Evolutionary conservation across 2,329 filamentous ascomycete genomes (phyloP), one percentile per base, ranked within the genome.

Genomic region (Sarocladium brachiariae): DNA sequence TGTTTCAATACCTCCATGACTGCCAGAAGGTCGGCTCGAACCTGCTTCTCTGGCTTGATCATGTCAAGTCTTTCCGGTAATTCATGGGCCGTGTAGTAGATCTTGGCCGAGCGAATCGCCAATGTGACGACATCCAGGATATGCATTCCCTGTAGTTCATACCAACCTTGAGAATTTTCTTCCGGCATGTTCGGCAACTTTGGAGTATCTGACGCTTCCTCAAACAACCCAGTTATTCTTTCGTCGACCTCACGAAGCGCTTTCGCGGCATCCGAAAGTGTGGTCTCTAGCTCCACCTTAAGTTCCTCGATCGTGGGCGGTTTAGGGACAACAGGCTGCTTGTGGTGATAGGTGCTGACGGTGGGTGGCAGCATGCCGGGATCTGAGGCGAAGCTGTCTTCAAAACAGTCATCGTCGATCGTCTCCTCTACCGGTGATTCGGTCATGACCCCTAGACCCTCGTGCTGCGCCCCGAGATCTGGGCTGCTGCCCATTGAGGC

Each of bases 1-100:
- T 89, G 84, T 68, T 95, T 96, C 50, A 99, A 72, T 2, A 95
- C 84, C 58, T 99, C 93, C 66, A 99, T 83, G 37, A 96, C 88
- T 51, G 82, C 80, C 35, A 96, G 80, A 8, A 97, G 73, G 59
- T 97, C 92, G 48, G 86, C 77, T 37, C 93, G 84, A 45, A 99
- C 86, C 57, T 87, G 79, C 55, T 86, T 88, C 66, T 99, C 93
- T 1, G 89, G 83, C 66, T 89, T 91, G 68, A 97, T 95, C 24
- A 86, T 74, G 61, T 93, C 89, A 16, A 97, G 74, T 33, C 88
- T 84, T 58, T 93, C 86, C 1, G 91, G 89, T 50, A 91, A 78
- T 61, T 95, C 87, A 64, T 97, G 93, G 3, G 89, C 81, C 0
- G 91, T 96, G 69, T 99, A 97, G 70, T 97, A 99, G 60, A 95